Evolutionary conservation across 164 flowering plant genomes (phyloP), one percentile per base, ranked within the genome.

Genomic region (Magnolia kwangsiensis): DNA sequence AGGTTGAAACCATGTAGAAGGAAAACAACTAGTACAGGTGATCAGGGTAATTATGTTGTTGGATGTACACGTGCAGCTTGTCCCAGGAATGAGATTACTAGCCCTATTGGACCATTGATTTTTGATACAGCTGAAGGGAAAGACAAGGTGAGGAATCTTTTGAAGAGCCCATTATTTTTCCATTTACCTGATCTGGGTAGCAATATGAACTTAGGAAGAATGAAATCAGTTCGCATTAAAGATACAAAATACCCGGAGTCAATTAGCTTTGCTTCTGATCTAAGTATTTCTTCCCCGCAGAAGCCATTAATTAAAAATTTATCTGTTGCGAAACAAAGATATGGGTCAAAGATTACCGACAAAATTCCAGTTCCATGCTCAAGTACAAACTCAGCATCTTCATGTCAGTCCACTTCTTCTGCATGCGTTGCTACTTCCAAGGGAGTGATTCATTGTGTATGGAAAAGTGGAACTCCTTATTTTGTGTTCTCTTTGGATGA

Each of bases 401-500:
- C 89, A 29, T 84, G 82, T 84, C 82, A 81, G 58, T 78, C 90
- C 71, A 81, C 83, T 78, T 81, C 85, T 14, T 83, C 87, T 74
- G 59, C 83, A 75, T 70, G 81, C 51, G 58, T 78, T 5, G n/a
- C 76, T 68, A 55, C 79, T 68, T 88, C 81, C 72, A 89, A 81
- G 63, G 98, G 94, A 67, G 85, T 88, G 89, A 91, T 96, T 63
- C 94, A 89, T 16, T 86, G 85, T 79, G 80, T 77, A 50, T 87
- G 94, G 98, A 88, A 88, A 24, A 73, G 72, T 73, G 92, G 91
- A 21, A 69, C 74, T 50, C 96, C 95, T 2, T 85, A 85, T 81
- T 94, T 88, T 84, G 86, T 85, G 51, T 90, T 92, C 78, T 89
- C 95, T 1, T 72, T 87, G 29, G 97, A 94, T 81, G 89, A 87